Evolutionary conservation across 768 basidiomycete species (phyloP), one percentile per base, ranked within the genome.

Genomic region (Suillus hirtellus): DNA sequence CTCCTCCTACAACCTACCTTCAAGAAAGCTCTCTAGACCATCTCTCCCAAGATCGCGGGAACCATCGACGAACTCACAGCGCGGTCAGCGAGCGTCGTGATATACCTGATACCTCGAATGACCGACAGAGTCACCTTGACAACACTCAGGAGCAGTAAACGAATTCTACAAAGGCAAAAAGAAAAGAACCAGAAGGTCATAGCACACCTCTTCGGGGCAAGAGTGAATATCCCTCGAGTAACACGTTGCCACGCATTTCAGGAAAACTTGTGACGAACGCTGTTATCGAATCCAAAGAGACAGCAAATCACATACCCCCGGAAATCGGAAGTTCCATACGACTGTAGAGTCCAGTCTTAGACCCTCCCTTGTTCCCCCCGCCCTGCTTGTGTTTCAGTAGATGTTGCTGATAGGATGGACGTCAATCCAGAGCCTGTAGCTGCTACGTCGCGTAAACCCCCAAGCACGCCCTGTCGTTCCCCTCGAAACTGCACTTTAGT

Each of bases 401-500:
- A 60, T 67, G 59, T 31, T 31, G 31, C 56, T 62, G 64, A 64
- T 63, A 65, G 58, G 50, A 60, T 63, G 1, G 60, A 58, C 38
- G 7, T 43, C 47, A 44, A 43, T 43, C 24, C 38, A 19, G 62
- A 42, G 64, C 68, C 69, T 66, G 60, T 65, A 66, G 68, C 67
- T 64, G 65, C 65, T 24, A 24, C 19, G 27, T 65, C 69, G 69
- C 72, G 65, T 69, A 67, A 73, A 46, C 68, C 60, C n/a, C 49
- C 38, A 54, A 50, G 61, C 54, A 47, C 31, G 54, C 59, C 50
- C 31, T n/a, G 38, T 15, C 68, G 72, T 49, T 66, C 66, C 56
- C 73, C 73, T 49, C 80, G 79, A 62, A 73, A 78, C 64, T 78
- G 77, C 27, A 27, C 27, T 27, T 27, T 27, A 27, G 2, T 27